Conservation (phyloP, 1,284 basidiomycete species). For the Termitomyces sp. region DNA sequence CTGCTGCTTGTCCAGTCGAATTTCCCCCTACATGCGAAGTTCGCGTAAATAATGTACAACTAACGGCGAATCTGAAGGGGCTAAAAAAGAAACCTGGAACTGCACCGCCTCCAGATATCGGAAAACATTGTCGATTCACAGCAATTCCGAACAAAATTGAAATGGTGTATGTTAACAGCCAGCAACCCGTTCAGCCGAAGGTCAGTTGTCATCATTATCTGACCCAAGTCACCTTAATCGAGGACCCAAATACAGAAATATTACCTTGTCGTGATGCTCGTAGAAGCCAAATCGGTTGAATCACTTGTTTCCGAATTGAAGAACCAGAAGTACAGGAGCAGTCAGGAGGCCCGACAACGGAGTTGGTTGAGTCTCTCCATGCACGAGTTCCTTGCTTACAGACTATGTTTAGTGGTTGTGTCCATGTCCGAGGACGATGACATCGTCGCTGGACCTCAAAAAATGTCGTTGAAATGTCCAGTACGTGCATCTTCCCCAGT, state of each 20-base stretch:
- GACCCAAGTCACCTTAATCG: neutral
- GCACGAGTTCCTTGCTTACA: neutral
- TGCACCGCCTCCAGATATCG: conserved; percentile 85
- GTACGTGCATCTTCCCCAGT: conserved; percentile 43
- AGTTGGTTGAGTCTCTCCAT: conserved; percentile 41
- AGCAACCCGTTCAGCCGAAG: conserved; percentile 69
- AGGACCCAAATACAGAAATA: conserved; percentile 59
- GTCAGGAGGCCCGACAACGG: conserved; percentile 61
- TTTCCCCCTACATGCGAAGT: conserved; percentile 92
- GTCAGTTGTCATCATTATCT: conserved; percentile 31
- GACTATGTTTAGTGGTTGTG: conserved; percentile 50
- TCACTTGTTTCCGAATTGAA: conserved; percentile 65
- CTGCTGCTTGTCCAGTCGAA: conserved; percentile 71
- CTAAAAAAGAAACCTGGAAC: conserved; percentile 97
- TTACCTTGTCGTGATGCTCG: conserved; percentile 79
- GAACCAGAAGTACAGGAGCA: conserved; percentile 59
- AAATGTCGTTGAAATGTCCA: conserved; percentile 88
- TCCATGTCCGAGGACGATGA: conserved; percentile 74
- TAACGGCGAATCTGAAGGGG: conserved; percentile 82
- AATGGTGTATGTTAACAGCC: conserved; percentile 89
- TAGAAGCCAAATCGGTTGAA: conserved; percentile 66
- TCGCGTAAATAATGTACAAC: conserved; percentile 67
- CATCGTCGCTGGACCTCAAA: conserved; percentile 81
- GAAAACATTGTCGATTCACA: conserved; percentile 49
- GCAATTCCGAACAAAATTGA: conserved; percentile 65